A percentile compares a stretch with the other conserved stretches of the same genome.
Evolutionary conservation across 257 asterid species (phyloP).

Genomic region (Nicotiana paniculata): DNA sequence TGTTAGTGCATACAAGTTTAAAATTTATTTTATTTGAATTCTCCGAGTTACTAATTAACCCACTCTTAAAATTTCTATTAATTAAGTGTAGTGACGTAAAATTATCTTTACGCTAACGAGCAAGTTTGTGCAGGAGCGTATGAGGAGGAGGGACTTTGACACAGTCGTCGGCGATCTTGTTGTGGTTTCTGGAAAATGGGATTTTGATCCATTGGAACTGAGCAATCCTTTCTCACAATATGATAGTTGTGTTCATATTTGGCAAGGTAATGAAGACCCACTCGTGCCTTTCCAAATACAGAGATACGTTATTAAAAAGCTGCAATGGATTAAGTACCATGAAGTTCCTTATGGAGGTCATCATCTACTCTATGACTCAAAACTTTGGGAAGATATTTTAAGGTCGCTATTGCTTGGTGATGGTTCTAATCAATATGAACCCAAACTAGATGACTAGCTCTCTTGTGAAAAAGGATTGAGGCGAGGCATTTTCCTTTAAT

Average conservation of each 20-base stretch:
- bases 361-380: conserved; percentile 67
- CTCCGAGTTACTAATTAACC: too few relatives aligned
- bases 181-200: conserved; percentile 84
- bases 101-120: too few relatives aligned
- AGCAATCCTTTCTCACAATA: conserved; percentile 33
- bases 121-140: not conserved
- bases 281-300: conserved; percentile 48
- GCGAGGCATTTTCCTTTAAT: too few relatives aligned
- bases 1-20: too few relatives aligned
- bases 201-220: conserved; percentile 72
- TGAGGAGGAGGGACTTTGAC: conserved; percentile 26
- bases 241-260: conserved; percentile 27
- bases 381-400: conserved; percentile 75
- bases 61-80: too few relatives aligned
- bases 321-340: conserved; percentile 81
- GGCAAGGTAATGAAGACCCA: conserved; percentile 44
- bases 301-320: conserved; percentile 44
- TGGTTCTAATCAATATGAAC: conserved; percentile 49
- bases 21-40: too few relatives aligned
- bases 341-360: conserved; percentile 85
- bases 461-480: not conserved
- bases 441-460: conserved; percentile 15
- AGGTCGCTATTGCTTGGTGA: conserved; percentile 78
- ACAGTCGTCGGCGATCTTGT: conserved; percentile 61
- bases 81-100: too few relatives aligned